Evolutionary conservation across 768 basidiomycete genomes (phyloP), one percentile per base, ranked within the genome.

Genomic region (Termitomyces titanicus): DNA sequence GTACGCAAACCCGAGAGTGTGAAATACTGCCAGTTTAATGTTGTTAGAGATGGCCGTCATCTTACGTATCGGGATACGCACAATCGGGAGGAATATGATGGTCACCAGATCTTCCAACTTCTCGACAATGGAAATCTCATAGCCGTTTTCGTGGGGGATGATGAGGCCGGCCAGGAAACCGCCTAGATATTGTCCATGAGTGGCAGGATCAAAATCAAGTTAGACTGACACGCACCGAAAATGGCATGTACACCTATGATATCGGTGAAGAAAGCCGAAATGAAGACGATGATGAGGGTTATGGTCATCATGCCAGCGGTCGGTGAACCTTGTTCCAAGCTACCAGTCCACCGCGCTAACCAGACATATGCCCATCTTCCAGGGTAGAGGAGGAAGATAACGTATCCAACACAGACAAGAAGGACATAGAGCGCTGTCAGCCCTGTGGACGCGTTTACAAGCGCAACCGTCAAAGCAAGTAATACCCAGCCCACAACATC

Each of bases 51-150:
- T 18, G 11, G n/a, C 8, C 39, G 8, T n/a, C n/a, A n/a, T n/a
- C 1, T n/a, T 18, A n/a, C 15, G 17, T 24, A 5, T 43, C 3
- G 38, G 27, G 12, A 48, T 15, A 69, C 87, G 56, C 66, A 91
- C 89, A 54, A 92, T 75, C 6, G 92, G 92, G 31, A 94, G 63
- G 64, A 93, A 82, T 4, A 92, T 64, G 55, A 92, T 82, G 4
- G 80, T 71, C 9, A 94, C 84, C n/a, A 94, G 72, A 74, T 96
- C 94, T 70, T 97, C 94, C 25, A 94, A 69, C 68, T 89, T 94
- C 61, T 92, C 90, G 0, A 90, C 86, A 15, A 95, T 65, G 0
- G 88, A 79, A 54, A 92, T 89, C 6, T 84, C 88, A 64, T 84
- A 91, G 0, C 91, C 91, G 55, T 89, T 87, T 35, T 91, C 85